Percentiles rank a stretch among this genome's conserved stretches.
These are phyloP conservation scores for Xylariaceae sp. DNA, from an alignment of 2,329 filamentous ascomycete genomes.

Conservation along the genomic window DNA sequence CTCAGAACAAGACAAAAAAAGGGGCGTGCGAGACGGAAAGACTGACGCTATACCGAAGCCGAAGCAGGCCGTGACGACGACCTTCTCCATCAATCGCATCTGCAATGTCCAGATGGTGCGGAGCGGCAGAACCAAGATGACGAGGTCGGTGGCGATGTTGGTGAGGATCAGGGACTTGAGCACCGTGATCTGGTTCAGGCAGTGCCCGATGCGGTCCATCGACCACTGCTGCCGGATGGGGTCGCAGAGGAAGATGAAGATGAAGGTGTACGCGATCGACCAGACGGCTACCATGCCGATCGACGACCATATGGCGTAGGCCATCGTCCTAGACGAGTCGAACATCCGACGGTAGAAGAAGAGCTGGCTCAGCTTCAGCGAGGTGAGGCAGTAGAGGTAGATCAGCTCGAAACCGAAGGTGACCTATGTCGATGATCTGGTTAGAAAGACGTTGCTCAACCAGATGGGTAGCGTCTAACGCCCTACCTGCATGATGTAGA, in stretches of 20 bases:
- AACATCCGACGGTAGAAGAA: background rate
- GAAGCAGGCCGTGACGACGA: background rate
- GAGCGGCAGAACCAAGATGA: background rate
- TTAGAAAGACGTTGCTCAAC: background rate
- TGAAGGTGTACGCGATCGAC: background rate
- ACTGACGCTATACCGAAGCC: background rate
- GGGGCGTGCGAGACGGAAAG: too few relatives aligned
- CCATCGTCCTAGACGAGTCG: background rate
- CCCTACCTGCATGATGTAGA: background rate
- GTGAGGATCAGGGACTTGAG: background rate
- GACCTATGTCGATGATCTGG: too few relatives aligned
- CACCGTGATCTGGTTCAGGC: background rate
- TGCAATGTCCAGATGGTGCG: background rate
- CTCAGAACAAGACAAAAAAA: too few relatives aligned
- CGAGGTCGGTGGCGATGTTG: background rate
- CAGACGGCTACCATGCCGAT: background rate
- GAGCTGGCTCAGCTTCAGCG: background rate
- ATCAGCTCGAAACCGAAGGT: background rate
- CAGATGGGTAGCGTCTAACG: background rate
- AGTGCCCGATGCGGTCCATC: background rate
- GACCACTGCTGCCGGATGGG: background rate
- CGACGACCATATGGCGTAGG: too few relatives aligned
- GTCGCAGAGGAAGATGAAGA: background rate
- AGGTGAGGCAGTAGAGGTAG: background rate
- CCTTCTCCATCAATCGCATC: background rate